Evolutionary conservation across 345 rosid genomes (phyloP).

Genomic region (Schrenkiella parvula): DNA sequence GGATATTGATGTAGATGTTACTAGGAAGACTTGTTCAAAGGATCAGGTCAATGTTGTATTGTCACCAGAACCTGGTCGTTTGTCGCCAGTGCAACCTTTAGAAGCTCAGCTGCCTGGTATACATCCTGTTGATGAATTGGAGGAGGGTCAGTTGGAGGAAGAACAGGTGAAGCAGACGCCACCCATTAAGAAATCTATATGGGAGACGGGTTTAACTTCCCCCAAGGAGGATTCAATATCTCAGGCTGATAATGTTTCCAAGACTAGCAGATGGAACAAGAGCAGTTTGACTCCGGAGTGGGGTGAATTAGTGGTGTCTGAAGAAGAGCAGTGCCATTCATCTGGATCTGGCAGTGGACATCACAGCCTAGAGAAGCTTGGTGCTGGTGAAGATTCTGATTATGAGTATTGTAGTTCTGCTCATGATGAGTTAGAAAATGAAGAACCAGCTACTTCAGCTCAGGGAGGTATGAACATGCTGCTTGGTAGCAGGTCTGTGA

Average conservation of each 20-base stretch:
- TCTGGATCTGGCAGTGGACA: slow-evolving; percentile 36
- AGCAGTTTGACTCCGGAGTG: slow-evolving; percentile 43
- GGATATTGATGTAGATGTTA: slow-evolving; percentile 25
- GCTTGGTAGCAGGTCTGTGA: slow-evolving; percentile 60
- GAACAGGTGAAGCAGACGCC: slow-evolving; percentile 38
- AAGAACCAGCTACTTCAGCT: slow-evolving; percentile 26
- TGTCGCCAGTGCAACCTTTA: not conserved
- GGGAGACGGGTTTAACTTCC: slow-evolving; percentile 55
- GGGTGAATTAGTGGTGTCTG: slow-evolving; percentile 39
- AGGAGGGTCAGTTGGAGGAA: slow-evolving; percentile 38
- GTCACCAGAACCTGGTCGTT: not conserved
- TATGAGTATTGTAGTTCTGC: slow-evolving; percentile 31
- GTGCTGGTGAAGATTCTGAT: slow-evolving; percentile 29
- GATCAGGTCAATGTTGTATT: slow-evolving; percentile 16
- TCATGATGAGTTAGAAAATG: slow-evolving; percentile 24
- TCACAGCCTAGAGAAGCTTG: slow-evolving; percentile 13
- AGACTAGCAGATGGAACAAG: slow-evolving; percentile 16
- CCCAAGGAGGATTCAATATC: slow-evolving; percentile 20
- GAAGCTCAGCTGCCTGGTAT: slow-evolving; percentile 13
- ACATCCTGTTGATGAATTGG: slow-evolving; percentile 24
- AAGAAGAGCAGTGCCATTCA: slow-evolving; percentile 23
- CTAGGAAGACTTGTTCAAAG: not conserved
- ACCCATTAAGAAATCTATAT: slow-evolving; percentile 50
- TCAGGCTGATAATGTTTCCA: slow-evolving; percentile 25
- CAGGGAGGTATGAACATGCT: slow-evolving; percentile 52